Percentiles rank a stretch among this genome's conserved stretches.
Conservation (phyloP, 2,329 filamentous ascomycete species). For the Verticillium albo-atrum region DNA sequence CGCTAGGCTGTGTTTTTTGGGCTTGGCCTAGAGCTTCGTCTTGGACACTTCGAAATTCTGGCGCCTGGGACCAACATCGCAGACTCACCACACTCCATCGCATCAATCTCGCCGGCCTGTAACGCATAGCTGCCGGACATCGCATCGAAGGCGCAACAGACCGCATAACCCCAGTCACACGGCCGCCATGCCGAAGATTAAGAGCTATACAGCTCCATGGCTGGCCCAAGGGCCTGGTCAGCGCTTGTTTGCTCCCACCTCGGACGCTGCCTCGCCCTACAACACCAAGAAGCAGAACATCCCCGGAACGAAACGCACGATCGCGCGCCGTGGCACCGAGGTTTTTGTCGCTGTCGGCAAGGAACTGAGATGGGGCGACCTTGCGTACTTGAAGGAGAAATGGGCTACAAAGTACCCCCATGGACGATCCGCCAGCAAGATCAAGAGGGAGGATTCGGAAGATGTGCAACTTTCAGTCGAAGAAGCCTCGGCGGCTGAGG, state of each 20-base stretch:
- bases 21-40: background rate
- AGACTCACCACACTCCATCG: background rate
- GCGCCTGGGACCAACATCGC: background rate
- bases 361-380: slow-evolving; percentile 87
- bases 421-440: slow-evolving; percentile 26
- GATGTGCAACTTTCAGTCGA: slow-evolving; percentile 20
- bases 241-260: slow-evolving; percentile 62
- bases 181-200: slow-evolving; percentile 73
- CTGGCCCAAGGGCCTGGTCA: slow-evolving; percentile 75
- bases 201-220: slow-evolving; percentile 83
- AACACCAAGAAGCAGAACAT: slow-evolving; percentile 36
- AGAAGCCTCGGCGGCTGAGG: slow-evolving; percentile 26
- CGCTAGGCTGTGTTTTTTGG: background rate
- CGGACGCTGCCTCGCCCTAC: slow-evolving; percentile 33
- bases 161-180: background rate
- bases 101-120: background rate
- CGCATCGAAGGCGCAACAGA: background rate
- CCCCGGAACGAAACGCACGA: slow-evolving; percentile 55
- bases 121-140: background rate
- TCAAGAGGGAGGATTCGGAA: slow-evolving; percentile 45
- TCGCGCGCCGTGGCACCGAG: slow-evolving; percentile 80
- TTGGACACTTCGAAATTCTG: background rate
- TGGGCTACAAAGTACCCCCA: slow-evolving; percentile 26
- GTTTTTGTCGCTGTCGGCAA: slow-evolving; percentile 85
- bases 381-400: slow-evolving; percentile 70